Base-by-base conservation (phyloP, 2,329 filamentous ascomycete species). In the Hymenoscyphus fructigenus region DNA sequence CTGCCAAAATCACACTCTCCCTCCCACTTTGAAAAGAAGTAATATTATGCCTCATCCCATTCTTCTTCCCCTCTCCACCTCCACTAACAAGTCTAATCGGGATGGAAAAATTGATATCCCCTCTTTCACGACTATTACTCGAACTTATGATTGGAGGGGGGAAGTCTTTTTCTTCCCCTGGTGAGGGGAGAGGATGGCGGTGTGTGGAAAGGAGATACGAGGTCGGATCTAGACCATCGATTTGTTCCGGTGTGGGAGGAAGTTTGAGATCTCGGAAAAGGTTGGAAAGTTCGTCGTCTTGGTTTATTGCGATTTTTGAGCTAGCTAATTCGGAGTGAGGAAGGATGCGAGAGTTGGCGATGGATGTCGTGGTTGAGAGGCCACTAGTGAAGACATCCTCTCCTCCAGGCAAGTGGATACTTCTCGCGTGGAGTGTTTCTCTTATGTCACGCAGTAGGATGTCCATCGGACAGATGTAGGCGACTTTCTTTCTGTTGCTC, bases 391-490 rank as follows among this genome's bases (percentile, higher is more conserved):
- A 69, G 4, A 74, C 47, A 1, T 70, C 66, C 23, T 81, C 78
- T 0, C 84, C 86, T 0, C 87, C 89, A 0, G 92, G 92, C 0
- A 97, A 82, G 5, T 84, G 82, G n/a, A 97, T 85, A 29, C 87
- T 84, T 1, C 79, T 78, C 0, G 92, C 92, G 26, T 88, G 85
- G 0, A 97, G 80, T 0, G 90, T 93, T 67, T 90, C 86, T 32
- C 88, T 89, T 64, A 98, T 96, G 73, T 98, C 94, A 32, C 90
- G 85, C 12, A 98, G 82, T 14, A 97, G 79, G 2, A 97, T 84
- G 64, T 97, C 91, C 94, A 98, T 98, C 0, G 94, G 94, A 67
- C 92, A 95, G 67, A 98, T 95, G 76, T 97, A 98, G 0, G 93
- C 93, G 5, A 92, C 88, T 53, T 87, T 87, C 74, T 91, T 94